Evolutionary conservation across 83 land plant species (phyloP).

Genomic region (Thuja plicata): DNA sequence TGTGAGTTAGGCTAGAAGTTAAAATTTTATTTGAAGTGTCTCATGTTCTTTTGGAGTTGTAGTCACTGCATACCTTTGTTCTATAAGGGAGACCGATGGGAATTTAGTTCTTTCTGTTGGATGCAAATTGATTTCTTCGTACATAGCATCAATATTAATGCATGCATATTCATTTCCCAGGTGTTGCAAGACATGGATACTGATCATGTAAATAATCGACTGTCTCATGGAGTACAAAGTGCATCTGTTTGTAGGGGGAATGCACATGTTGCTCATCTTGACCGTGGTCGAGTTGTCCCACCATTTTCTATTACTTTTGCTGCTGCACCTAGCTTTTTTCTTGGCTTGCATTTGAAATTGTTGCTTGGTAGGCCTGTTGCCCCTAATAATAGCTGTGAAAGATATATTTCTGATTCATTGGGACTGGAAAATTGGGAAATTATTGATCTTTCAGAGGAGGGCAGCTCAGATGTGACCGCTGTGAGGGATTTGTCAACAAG

Average conservation of each 20-base stretch:
- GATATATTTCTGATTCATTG: constrained; percentile 2
- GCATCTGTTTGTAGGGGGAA: constrained; percentile 7
- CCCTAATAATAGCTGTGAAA: constrained; percentile 13
- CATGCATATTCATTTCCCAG: constrained; percentile 18
- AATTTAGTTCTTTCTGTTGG: neutral
- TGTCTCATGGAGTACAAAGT: neutral
- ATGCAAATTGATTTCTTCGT: neutral
- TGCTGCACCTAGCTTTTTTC: constrained; percentile 43
- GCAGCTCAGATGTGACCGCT: neutral
- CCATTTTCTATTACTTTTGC: constrained; percentile 36
- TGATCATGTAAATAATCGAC: neutral
- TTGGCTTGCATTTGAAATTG: constrained; percentile 51
- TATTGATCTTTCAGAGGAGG: constrained; percentile 2
- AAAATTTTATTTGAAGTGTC: neutral
- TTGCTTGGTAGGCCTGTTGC: constrained; percentile 31
- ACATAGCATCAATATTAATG: neutral
- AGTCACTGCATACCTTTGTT: neutral
- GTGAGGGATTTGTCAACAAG: neutral
- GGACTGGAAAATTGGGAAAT: constrained; percentile 6
- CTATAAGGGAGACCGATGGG: neutral
- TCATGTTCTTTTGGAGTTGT: neutral
- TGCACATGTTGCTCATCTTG: constrained; percentile 2
- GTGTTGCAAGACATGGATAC: constrained; percentile 14
- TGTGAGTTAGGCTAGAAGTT: neutral
- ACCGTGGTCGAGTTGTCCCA: constrained; percentile 14